Evolutionary conservation across 177 flowering plant species (phyloP), one percentile per base, ranked within the genome.

Genomic region (Telopea speciosissima): DNA sequence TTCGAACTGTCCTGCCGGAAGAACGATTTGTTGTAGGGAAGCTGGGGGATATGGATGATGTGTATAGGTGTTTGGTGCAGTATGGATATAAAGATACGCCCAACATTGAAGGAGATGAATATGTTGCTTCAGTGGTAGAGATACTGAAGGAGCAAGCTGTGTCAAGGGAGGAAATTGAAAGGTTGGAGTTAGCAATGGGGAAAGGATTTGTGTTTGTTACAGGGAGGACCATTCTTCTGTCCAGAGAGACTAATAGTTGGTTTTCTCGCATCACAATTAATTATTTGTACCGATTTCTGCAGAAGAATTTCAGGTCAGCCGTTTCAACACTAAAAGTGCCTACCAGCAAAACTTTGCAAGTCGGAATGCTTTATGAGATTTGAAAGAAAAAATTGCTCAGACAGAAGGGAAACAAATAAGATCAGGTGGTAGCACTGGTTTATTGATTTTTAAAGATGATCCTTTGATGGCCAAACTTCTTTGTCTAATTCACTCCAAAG

Each of bases 51-150:
- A 40, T 63, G 16, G 44, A 68, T 5, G 81, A 79, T 19, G 72
- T 77, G 9, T 77, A 75, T 58, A 49, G 83, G 31, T 80, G 80
- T 63, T 71, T 80, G 68, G 77, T 75, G n/a, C 79, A 75, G 65
- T 77, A 75, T 56, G 83, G 81, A 0, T 80, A 80, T 68, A 75
- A 52, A 64, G 83, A 80, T 63, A 31, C 42, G 0, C 69, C 73
- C 13, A 59, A 73, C 24, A 49, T 73, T 36, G 70, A 68, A 26
- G 83, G 75, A 19, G 73, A 72, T 4, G 73, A 70, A 0, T 77
- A 36, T 26, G 67, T 73, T 25, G 73, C 67, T 45, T 63, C 71
- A 2, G 62, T 80, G 12, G 62, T 75, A n/a, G 74, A 28, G 14
- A 67, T 65, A 31, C 71, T 80, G 0, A 70, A 65, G 44, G 79